These are phyloP conservation scores for Pleurotus salmoneostramineus DNA, from an alignment of 768 basidiomycete species.

Conservation along the genomic window DNA sequence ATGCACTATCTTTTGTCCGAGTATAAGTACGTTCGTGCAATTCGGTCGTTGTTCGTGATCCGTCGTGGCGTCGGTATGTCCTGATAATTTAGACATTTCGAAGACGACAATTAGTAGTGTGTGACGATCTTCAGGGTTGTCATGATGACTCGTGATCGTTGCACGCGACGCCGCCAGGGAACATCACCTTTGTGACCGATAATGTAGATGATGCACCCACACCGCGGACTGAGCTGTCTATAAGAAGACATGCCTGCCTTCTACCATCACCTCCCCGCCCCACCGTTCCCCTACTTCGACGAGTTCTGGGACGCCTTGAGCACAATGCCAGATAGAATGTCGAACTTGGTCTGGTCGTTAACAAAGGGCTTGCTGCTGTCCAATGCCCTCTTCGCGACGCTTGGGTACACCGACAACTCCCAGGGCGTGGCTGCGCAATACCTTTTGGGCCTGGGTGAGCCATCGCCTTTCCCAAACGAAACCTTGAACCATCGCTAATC, in stretches of 20 bases:
- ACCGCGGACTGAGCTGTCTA: not conserved
- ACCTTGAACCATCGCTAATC: not conserved
- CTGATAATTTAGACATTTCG: not conserved
- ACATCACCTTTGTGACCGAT: not conserved
- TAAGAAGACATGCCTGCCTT: slow-evolving; percentile 27
- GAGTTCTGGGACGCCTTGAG: slow-evolving; percentile 29
- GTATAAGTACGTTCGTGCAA: not conserved
- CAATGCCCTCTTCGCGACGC: slow-evolving; percentile 21
- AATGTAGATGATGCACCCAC: not conserved
- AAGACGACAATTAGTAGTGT: too few relatives aligned
- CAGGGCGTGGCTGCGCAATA: slow-evolving; percentile 40
- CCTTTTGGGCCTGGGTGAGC: slow-evolving; percentile 56
- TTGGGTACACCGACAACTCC: slow-evolving; percentile 14
- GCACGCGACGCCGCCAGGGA: not conserved
- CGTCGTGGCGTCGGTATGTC: not conserved
- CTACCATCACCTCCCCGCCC: slow-evolving; percentile 24
- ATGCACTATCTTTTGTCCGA: not conserved
- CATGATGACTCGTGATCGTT: slow-evolving; percentile 1
- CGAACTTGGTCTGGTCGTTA: slow-evolving; percentile 36
- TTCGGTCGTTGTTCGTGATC: not conserved
- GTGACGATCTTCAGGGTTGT: slow-evolving; percentile 1
- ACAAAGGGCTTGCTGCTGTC: slow-evolving; percentile 35
- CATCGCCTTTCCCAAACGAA: not conserved
- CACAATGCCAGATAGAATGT: slow-evolving; percentile 33
- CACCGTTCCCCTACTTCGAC: slow-evolving; percentile 24